Evolutionary conservation across 257 asterid species (phyloP).

Genomic region (Fraxinus quadrangulata): DNA sequence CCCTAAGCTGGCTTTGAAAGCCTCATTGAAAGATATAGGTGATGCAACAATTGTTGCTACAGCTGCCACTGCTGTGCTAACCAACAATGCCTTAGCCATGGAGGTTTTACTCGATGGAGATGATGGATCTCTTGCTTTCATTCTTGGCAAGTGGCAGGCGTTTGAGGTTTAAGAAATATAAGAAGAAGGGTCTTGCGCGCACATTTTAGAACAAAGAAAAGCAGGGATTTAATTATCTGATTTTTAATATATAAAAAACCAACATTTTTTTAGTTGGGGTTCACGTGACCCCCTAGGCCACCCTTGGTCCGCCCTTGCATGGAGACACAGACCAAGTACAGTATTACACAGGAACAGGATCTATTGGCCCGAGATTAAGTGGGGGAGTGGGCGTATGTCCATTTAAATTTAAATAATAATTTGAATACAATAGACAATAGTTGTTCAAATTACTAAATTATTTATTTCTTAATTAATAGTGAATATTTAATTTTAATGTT

Average conservation of each 20-base stretch:
- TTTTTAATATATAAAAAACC: no score
- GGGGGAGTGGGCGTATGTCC: background rate
- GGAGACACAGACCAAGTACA: background rate
- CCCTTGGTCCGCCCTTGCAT: no score
- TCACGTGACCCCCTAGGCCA: no score
- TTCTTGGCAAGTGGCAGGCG: slow-evolving; percentile 30
- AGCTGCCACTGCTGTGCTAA: slow-evolving; percentile 60
- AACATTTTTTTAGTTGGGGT: no score
- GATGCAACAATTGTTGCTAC: slow-evolving; percentile 28
- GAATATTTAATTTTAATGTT: background rate
- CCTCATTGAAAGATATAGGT: no score
- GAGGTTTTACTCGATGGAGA: slow-evolving; percentile 60
- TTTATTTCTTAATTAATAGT: background rate
- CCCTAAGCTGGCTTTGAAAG: no score
- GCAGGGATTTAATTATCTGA: no score
- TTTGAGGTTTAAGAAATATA: no score
- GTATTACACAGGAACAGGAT: background rate
- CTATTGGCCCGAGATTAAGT: background rate
- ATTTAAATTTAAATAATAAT: no score
- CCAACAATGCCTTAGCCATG: slow-evolving; percentile 65
- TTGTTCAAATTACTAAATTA: background rate
- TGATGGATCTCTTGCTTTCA: slow-evolving; percentile 59
- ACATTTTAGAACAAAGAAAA: no score
- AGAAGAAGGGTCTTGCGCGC: no score
- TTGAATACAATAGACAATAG: background rate